Percentiles rank a stretch among this genome's conserved stretches.
Conservation (phyloP, 176 grass and related monocot genomes). For the Pontederia paniculata region DNA sequence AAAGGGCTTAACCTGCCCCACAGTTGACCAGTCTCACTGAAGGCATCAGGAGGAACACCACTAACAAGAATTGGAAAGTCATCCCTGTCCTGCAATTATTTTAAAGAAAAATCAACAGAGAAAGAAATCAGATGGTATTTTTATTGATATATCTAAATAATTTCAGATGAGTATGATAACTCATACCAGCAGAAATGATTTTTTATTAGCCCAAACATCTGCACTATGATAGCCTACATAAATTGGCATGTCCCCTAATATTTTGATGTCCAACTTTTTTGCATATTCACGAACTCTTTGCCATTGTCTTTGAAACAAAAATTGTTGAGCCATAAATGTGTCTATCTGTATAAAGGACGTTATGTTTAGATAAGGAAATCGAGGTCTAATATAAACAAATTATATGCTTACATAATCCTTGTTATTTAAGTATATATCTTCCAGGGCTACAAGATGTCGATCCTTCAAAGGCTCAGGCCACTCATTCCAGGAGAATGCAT, state of each 20-base stretch:
- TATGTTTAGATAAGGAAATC: constrained; percentile 4
- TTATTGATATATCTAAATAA: not conserved
- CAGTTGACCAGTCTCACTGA: constrained; percentile 91
- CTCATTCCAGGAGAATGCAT: constrained; percentile 59
- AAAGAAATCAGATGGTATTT: not conserved
- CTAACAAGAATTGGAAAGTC: constrained; percentile 90
- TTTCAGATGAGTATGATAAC: not conserved
- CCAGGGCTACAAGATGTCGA: constrained; percentile 71
- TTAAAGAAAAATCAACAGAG: constrained; percentile 2
- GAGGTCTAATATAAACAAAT: not conserved
- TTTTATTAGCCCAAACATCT: constrained; percentile 96
- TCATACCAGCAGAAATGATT: constrained; percentile 88
- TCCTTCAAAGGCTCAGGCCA: constrained; percentile 98
- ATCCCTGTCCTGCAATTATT: constrained; percentile 61
- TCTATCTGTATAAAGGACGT: constrained; percentile 52
- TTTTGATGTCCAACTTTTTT: constrained; percentile 65
- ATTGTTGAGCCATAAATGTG: constrained; percentile 74
- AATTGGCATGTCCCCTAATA: constrained; percentile 98
- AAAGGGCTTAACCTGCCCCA: constrained; percentile 63
- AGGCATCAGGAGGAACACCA: constrained; percentile 91
- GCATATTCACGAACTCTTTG: constrained; percentile 59
- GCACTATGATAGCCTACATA: constrained; percentile 97
- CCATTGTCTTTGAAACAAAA: constrained; percentile 97
- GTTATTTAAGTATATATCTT: constrained; percentile 64
- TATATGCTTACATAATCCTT: constrained; percentile 61